A percentile compares a stretch with the other conserved stretches of the same genome.
Evolutionary conservation across 169 alveolate species (phyloP).

Genomic region (Cryptosporidium meleagridis): DNA sequence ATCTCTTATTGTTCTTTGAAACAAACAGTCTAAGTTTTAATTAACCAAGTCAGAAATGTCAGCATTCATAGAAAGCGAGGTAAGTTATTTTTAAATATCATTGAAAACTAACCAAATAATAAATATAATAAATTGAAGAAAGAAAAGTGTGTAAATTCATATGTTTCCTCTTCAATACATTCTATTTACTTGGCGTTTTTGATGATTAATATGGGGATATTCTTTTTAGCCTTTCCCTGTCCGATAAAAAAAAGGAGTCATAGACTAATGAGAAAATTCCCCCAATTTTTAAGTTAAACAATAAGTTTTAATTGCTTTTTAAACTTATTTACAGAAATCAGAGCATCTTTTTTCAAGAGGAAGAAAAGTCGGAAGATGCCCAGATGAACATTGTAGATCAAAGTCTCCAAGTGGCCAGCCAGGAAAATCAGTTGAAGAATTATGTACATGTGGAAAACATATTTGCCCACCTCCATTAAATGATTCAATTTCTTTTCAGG

Average conservation of each 20-base stretch:
- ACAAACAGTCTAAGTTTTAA: not conserved
- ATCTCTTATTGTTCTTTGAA: not conserved
- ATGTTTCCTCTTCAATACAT: not conserved
- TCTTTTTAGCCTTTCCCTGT: not conserved
- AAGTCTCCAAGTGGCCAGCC: slow-evolving; percentile 73
- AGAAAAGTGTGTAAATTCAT: too few relatives aligned
- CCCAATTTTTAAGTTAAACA: not conserved
- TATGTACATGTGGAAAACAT: slow-evolving; percentile 69
- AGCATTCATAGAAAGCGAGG: slow-evolving; percentile 62
- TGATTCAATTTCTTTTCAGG: slow-evolving; percentile 26
- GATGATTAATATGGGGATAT: not conserved
- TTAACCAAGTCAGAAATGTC: slow-evolving; percentile 12
- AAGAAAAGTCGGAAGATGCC: slow-evolving; percentile 43
- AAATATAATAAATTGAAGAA: not conserved
- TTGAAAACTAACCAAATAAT: not conserved
- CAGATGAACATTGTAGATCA: slow-evolving; percentile 61
- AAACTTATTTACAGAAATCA: slow-evolving; percentile 1
- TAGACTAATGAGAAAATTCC: not conserved
- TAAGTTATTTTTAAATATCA: slow-evolving; percentile 1
- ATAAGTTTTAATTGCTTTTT: not conserved
- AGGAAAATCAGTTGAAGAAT: slow-evolving; percentile 65
- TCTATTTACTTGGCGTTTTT: not conserved
- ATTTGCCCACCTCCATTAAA: slow-evolving; percentile 48
- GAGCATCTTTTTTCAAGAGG: slow-evolving; percentile 34
- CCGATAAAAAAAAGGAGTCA: not conserved